phyloP scores from a whole-genome alignment of 1,284 basidiomycete species.

The Pseudozyma sp. region DNA sequence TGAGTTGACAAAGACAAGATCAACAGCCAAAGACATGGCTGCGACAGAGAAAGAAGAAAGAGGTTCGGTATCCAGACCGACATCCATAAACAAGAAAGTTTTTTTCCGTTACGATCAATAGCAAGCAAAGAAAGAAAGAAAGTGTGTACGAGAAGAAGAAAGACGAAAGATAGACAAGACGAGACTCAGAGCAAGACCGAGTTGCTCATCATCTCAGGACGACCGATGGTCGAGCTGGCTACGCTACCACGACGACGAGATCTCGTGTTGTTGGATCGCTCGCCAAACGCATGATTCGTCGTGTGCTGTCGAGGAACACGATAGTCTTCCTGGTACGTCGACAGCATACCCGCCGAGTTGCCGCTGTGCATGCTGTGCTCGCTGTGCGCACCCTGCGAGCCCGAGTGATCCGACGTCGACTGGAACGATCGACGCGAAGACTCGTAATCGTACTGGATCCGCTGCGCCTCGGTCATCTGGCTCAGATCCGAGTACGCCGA shows the following conservation, averaged over 20 bases:
- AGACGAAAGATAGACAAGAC: slow-evolving; percentile 6
- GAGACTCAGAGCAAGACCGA: slow-evolving; percentile 40
- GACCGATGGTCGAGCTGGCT: slow-evolving; percentile 41
- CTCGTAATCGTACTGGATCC: slow-evolving; percentile 57
- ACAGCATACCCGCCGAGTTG: slow-evolving; percentile 23
- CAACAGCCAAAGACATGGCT: not conserved
- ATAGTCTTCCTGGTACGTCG: slow-evolving; percentile 44
- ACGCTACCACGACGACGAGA: slow-evolving; percentile 37
- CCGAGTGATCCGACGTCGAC: slow-evolving; percentile 26
- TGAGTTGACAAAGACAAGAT: not conserved
- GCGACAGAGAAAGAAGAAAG: not conserved
- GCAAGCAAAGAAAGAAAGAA: not conserved
- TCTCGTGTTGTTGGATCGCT: slow-evolving; percentile 6
- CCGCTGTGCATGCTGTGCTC: slow-evolving; percentile 26
- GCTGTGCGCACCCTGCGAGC: slow-evolving; percentile 27
- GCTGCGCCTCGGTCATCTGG: slow-evolving; percentile 56
- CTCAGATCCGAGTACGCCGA: slow-evolving; percentile 39
- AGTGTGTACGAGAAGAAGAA: not conserved
- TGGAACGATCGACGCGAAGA: slow-evolving; percentile 42
- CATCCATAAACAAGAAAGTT: slow-evolving; percentile 13
- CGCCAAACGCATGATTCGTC: slow-evolving; percentile 28
- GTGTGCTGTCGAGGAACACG: slow-evolving; percentile 38
- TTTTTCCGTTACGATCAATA: slow-evolving; percentile 33
- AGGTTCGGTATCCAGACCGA: slow-evolving; percentile 25
- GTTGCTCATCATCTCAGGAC: slow-evolving; percentile 53